phyloP scores from a whole-genome alignment of 2,329 filamentous ascomycete species.

The Sporothrix protearum region DNA sequence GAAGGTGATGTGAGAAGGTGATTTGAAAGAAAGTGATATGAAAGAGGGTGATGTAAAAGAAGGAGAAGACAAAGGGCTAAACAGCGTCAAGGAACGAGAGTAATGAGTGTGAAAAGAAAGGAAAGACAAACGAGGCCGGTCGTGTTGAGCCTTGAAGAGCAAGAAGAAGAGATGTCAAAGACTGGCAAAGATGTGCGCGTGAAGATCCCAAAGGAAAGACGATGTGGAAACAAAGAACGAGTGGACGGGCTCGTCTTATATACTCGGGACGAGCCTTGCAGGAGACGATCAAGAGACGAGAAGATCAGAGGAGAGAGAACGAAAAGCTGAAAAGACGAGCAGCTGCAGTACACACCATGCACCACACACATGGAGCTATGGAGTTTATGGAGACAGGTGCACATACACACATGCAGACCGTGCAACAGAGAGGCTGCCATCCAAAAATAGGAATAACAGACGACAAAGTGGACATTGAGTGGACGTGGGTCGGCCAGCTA shows the following conservation, averaged over 20 bases:
- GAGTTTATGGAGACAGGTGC: neutral
- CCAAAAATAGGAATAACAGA: constrained; percentile 2
- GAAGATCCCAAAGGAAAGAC: neutral
- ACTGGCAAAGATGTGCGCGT: neutral
- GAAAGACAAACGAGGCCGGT: constrained; percentile 9
- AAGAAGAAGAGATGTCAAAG: neutral
- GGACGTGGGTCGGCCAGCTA: neutral
- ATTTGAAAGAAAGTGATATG: too few relatives aligned
- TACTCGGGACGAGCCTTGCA: constrained; percentile 9
- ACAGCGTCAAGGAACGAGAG: too few relatives aligned
- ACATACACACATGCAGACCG: neutral
- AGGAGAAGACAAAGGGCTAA: too few relatives aligned
- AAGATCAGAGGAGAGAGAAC: neutral
- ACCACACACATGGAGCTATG: neutral
- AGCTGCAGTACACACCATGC: neutral
- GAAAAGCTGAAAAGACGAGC: neutral
- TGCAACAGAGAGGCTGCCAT: constrained; percentile 6
- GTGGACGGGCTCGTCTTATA: constrained; percentile 18
- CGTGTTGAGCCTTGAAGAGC: neutral
- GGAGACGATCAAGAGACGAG: neutral
- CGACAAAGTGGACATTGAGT: neutral
- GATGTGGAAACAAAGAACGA: constrained; percentile 2
- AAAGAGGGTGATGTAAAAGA: too few relatives aligned
- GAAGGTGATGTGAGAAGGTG: too few relatives aligned
- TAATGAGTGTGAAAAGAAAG: constrained; percentile 8